Base-by-base conservation (phyloP, 2,329 filamentous ascomycete species). In the Nothophaeocryptopus gaeumannii region DNA sequence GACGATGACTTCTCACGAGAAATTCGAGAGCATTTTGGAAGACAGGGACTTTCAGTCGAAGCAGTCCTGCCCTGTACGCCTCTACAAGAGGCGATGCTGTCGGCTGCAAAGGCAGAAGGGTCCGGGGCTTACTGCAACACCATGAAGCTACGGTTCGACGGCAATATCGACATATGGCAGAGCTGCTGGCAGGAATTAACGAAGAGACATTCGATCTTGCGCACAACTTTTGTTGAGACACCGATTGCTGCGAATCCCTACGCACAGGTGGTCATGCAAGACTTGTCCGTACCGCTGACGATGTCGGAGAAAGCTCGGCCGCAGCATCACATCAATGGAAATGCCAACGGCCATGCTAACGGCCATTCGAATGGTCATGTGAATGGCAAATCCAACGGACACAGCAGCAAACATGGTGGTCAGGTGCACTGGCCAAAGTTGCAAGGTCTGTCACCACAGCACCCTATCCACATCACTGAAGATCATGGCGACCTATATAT, bases 61-160 rank as follows among this genome's bases (percentile, higher is more conserved):
- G 74, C 72, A 1, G 75, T 95, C 8, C 70, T 91, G 5, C 90
- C 90, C 1, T 96, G 91, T 64, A 95, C 89, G 1, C 87, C 90
- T 1, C 72, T 96, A 0, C 91, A 96, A 66, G 87, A 95, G 71
- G 86, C 85, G 1, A 96, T 96, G 89, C 74, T 96, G 0, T 84
- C 83, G 2, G 79, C 81, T 8, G 70, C 70, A 20, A 58, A 67
- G 3, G 70, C 70, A 60, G 73, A 54, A 2, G 68, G 68, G 1
- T 66, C 72, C 9, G 69, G 70, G 1, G 75, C 82, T 2, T 96
- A 96, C 64, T 82, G 79, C 61, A 96, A 95, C 64, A 80, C 80
- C 40, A 81, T 88, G 48, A 68, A 85, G 0, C 79, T 95, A 54
- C 74, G 77, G 5, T 64, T 95, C 5, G 70, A 68, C 4, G 73